These are phyloP conservation scores for Tulasnella sp. DNA, from an alignment of 768 basidiomycete genomes.

Conservation along the genomic window DNA sequence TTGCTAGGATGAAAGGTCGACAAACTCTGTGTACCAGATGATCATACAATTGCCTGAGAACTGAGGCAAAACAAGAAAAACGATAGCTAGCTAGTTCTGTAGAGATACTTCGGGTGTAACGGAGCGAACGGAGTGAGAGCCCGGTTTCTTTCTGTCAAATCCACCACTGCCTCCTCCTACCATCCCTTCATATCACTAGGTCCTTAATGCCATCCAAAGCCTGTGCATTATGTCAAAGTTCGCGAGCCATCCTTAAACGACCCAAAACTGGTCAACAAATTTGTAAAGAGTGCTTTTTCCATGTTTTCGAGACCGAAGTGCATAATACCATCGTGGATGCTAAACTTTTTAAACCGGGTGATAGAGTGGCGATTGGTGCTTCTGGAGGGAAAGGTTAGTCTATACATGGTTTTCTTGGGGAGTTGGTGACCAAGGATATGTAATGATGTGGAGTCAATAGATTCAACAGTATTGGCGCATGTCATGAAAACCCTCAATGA, in stretches of 20 bases:
- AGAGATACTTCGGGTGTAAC: no score
- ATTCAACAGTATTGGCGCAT: slow-evolving; percentile 95
- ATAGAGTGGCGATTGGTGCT: slow-evolving; percentile 92
- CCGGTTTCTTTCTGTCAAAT: no score
- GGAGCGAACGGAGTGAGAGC: no score
- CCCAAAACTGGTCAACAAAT: slow-evolving; percentile 98
- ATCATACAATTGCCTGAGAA: no score
- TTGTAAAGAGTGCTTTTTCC: slow-evolving; percentile 91
- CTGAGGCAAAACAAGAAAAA: no score
- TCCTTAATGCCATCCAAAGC: slow-evolving; percentile 57
- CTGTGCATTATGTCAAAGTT: slow-evolving; percentile 64
- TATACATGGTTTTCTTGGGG: background rate
- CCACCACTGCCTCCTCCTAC: no score
- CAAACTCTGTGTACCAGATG: no score
- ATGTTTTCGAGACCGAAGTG: slow-evolving; percentile 95
- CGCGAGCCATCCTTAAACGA: slow-evolving; percentile 77
- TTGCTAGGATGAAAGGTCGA: no score
- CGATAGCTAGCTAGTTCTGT: no score
- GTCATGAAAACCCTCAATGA: slow-evolving; percentile 94
- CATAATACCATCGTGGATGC: slow-evolving; percentile 88
- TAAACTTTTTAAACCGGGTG: slow-evolving; percentile 72
- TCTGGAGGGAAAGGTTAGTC: slow-evolving; percentile 89
- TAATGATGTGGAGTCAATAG: slow-evolving; percentile 30
- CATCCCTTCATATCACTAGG: background rate
- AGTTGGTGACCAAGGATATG: no score